Percentiles rank a stretch among this genome's conserved stretches.
Evolutionary conservation across 176 grass and related monocot genomes (phyloP).

Genomic region (Ensete ventricosum): DNA sequence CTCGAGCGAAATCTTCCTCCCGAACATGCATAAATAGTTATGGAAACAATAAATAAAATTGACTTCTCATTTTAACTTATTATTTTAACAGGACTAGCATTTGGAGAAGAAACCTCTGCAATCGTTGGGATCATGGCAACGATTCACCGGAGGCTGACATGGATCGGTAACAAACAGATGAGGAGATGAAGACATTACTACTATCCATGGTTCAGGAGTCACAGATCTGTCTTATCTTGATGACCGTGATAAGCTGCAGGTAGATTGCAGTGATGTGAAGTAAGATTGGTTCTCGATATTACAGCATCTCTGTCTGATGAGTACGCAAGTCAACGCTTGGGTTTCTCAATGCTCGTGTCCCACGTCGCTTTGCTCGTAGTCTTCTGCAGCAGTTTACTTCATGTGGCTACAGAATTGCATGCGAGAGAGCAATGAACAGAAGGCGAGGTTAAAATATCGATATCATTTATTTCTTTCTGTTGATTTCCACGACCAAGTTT

Average conservation of each 20-base stretch:
- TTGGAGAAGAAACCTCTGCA: no score
- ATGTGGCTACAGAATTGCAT: neutral
- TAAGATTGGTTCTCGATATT: neutral
- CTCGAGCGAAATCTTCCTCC: no score
- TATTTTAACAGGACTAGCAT: no score
- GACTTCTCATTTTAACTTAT: no score
- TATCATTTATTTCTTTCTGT: neutral
- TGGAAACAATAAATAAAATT: no score
- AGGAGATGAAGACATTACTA: no score
- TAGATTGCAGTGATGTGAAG: neutral
- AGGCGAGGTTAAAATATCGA: neutral
- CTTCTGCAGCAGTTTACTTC: neutral
- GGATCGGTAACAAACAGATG: no score
- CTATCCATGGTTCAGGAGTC: no score
- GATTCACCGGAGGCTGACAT: no score
- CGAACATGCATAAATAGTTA: no score
- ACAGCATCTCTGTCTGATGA: neutral
- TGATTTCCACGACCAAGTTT: neutral
- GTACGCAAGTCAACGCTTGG: neutral
- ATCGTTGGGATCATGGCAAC: no score
- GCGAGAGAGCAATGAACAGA: neutral
- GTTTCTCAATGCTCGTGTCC: neutral
- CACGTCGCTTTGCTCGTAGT: neutral
- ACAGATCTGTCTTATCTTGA: no score
- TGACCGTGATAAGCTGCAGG: neutral